A percentile compares a stretch with the other conserved stretches of the same genome.
phyloP scores from a whole-genome alignment of 176 grass and related monocot genomes.

The Carex parvula region DNA sequence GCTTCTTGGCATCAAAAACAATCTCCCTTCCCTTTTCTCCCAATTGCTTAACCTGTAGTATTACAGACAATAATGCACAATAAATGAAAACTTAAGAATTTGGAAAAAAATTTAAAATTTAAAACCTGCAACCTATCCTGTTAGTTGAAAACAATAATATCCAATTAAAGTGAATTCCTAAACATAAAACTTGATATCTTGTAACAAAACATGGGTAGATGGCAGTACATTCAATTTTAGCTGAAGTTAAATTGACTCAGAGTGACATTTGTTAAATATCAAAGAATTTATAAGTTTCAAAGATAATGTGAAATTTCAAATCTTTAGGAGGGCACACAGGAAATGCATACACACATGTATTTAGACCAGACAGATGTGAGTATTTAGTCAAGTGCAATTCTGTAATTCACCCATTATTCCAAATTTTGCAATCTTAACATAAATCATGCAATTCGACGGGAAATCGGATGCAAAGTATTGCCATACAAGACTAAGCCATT shows the following conservation, averaged over 20 bases:
- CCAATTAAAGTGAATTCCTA: neutral
- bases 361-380: neutral
- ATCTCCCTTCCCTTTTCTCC: constrained; percentile 63
- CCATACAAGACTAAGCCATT: neutral
- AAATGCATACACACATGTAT: neutral
- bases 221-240: neutral
- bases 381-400: neutral
- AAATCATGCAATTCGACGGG: neutral
- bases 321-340: constrained; percentile 11
- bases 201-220: neutral
- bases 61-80: constrained; percentile 3
- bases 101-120: neutral
- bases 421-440: neutral
- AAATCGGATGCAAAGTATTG: neutral
- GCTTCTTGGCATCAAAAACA: constrained; percentile 23
- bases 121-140: neutral
- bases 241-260: neutral
- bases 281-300: neutral
- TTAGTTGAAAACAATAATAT: neutral
- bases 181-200: neutral
- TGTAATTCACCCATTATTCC: neutral
- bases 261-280: neutral
- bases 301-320: neutral
- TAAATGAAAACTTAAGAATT: constrained; percentile 15
- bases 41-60: constrained; percentile 61